A percentile compares a stretch with the other conserved stretches of the same genome.
Conservation (phyloP, 495 filamentous ascomycete genomes). For the Stereocaulon alpinum region DNA sequence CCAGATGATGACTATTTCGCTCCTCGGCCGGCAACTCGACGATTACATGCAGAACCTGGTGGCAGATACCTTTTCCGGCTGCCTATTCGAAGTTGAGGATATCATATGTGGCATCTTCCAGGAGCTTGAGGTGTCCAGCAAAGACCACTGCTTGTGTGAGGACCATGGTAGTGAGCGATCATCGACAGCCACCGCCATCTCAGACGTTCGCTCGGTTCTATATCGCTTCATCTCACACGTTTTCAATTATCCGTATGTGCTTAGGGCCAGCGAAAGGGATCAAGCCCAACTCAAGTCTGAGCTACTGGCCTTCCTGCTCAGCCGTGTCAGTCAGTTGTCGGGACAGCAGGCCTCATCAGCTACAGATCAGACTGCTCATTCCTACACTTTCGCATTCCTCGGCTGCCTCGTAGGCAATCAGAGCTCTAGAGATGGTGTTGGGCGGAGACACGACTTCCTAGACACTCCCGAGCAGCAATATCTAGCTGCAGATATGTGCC, state of each 20-base stretch:
- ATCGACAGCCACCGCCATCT: constrained; percentile 9
- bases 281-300: constrained; percentile 14
- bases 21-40: constrained; percentile 32
- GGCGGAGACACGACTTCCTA: constrained; percentile 11
- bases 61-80: constrained; percentile 15
- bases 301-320: constrained; percentile 13
- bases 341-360: neutral
- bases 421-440: neutral
- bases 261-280: constrained; percentile 12
- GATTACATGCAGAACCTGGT: constrained; percentile 31
- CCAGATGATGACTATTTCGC: constrained; percentile 35
- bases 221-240: constrained; percentile 15
- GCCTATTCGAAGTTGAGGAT: constrained; percentile 19
- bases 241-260: constrained; percentile 16
- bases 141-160: constrained; percentile 12
- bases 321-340: constrained; percentile 8
- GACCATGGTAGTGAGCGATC: neutral
- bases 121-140: constrained; percentile 12
- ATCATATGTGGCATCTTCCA: constrained; percentile 15
- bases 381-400: constrained; percentile 13
- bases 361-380: constrained; percentile 16
- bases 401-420: constrained; percentile 13
- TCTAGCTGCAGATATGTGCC: constrained; percentile 16
- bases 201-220: constrained; percentile 10
- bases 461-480: constrained; percentile 19